These are phyloP conservation scores for Quercus cerris DNA, from an alignment of 306 rosid genomes.

Conservation along the genomic window DNA sequence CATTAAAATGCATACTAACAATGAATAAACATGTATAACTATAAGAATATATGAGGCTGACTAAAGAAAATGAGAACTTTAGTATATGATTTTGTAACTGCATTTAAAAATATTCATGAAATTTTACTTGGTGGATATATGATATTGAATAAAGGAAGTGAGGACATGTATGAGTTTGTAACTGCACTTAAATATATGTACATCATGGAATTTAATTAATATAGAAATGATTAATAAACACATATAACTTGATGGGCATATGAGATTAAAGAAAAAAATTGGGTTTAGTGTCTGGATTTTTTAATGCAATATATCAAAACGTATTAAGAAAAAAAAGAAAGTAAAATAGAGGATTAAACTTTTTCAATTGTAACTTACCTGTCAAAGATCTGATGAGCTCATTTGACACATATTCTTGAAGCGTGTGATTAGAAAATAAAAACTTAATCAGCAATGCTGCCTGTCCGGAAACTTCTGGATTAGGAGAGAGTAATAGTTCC, in stretches of 20 bases:
- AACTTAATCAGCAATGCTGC: constrained; percentile 80
- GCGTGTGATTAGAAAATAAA: constrained; percentile 94
- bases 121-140: too few species aligned
- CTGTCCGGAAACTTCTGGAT: constrained; percentile 79
- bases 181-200: not conserved
- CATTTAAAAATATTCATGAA: too few species aligned
- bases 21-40: too few species aligned
- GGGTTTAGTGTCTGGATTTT: not conserved
- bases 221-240: not conserved
- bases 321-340: not conserved
- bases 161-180: not conserved
- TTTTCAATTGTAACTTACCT: constrained; percentile 38
- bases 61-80: too few species aligned
- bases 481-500: constrained; percentile 76
- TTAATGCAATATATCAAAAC: not conserved
- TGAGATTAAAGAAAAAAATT: not conserved
- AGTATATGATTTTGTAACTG: too few species aligned
- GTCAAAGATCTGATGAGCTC: constrained; percentile 96
- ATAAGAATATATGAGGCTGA: too few species aligned
- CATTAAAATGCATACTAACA: too few species aligned
- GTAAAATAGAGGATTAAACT: not conserved
- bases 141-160: too few species aligned
- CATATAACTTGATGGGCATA: not conserved
- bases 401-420: constrained; percentile 92
- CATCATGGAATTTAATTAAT: not conserved